These are phyloP conservation scores for Ettlia oleoabundans DNA, from an alignment of 139 green algal genomes.

Conservation along the genomic window DNA sequence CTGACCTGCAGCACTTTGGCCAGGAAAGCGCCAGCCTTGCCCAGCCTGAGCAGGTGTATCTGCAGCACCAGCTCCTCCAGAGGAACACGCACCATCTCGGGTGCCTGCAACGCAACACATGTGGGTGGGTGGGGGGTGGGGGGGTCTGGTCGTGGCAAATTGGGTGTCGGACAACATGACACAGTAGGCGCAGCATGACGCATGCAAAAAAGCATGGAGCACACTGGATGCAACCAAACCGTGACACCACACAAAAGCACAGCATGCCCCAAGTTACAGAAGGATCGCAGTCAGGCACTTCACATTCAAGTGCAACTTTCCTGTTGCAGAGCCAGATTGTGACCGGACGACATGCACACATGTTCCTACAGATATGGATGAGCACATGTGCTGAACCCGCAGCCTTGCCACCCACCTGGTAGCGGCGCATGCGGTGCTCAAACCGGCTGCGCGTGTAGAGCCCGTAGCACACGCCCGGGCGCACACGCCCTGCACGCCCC, in stretches of 20 bases:
- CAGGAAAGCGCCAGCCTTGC: conserved; percentile 75
- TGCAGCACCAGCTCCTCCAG: conserved; percentile 95
- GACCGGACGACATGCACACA: no score
- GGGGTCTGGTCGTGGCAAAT: no score
- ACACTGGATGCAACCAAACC: no score
- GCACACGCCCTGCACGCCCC: conserved; percentile 84
- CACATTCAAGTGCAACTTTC: no score
- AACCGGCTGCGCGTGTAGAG: conserved; percentile 79
- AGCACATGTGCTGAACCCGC: not conserved
- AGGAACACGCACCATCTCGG: conserved; percentile 90
- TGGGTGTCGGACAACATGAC: not conserved
- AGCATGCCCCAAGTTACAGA: no score
- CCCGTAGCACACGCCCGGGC: conserved; percentile 78
- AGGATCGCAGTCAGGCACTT: no score
- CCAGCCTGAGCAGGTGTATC: conserved; percentile 85
- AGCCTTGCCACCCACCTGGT: conserved; percentile 44
- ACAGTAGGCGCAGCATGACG: no score
- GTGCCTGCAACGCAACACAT: conserved; percentile 52
- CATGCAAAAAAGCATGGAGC: no score
- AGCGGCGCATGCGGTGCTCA: conserved; percentile 73
- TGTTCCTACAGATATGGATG: no score
- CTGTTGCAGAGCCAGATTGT: no score
- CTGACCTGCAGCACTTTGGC: conserved; percentile 55
- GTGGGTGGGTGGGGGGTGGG: not conserved
- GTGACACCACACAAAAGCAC: no score